Evolutionary conservation across 2,329 filamentous ascomycete species (phyloP), one percentile per base, ranked within the genome.

Genomic region (Dothideomycetes sp.): DNA sequence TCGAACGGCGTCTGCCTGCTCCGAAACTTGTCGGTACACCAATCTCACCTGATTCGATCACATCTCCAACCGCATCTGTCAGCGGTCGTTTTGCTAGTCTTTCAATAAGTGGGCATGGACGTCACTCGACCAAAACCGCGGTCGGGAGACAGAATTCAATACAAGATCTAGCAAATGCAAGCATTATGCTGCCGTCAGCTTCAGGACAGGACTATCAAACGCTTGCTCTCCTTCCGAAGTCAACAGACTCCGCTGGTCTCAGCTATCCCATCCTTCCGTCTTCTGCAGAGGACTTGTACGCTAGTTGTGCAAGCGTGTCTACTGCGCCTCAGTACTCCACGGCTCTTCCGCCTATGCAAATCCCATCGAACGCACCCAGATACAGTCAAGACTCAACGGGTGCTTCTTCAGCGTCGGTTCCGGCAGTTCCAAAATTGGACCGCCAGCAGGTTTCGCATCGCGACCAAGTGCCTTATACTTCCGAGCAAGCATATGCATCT

Each of bases 1-100:
- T 54, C 16, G 53, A 57, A 42, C 49, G 56, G 12, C 49, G 53
- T n/a, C 37, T 58, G 24, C 55, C 55, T 3, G 49, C 47, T 3
- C 55, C 55, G 4, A 45, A 42, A 17, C 31, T 36, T 17, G 39
- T 41, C 10, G 35, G 35, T 19, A 30, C 34, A 4, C 29, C 42
- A 4, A 31, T 38, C 16, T 18, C 36, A 9, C n/a, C 40, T n/a
- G 40, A 42, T 5, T 33, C 31, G 36, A 37, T 18, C 32, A 37
- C 19, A 18, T 41, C 12, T 30, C 32, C 12, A 18, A 34, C 22
- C 31, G 22, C 22, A 27, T 7, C 34, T 11, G 36, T 41, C 34
- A 37, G 29, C 15, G 30, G 30, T 3, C 19, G 35, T 4, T 31
- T 38, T 15, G n/a, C 36, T 11, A 24, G 19, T 11, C 22, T 42